A percentile compares a stretch with the other conserved stretches of the same genome.
Conservation (phyloP, 1,284 basidiomycete genomes). For the Coriolopsis trogii region DNA sequence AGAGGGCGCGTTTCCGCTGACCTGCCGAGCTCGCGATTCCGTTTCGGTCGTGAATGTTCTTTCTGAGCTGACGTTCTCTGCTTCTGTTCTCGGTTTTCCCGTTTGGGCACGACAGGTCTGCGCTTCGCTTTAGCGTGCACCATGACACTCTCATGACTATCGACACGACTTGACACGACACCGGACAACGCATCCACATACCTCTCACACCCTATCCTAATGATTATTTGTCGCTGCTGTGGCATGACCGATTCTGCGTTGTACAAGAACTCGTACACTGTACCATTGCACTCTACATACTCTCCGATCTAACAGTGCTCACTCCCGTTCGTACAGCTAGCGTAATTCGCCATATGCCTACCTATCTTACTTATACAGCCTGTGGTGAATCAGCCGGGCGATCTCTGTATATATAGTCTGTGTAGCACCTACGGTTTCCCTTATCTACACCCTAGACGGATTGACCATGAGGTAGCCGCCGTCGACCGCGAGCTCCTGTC, state of each 20-base stretch:
- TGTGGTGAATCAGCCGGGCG: conserved; percentile 6
- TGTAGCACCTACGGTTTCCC: conserved; percentile 6
- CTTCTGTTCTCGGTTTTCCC: background rate
- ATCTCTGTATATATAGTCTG: conserved; percentile 11
- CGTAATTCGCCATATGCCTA: conserved; percentile 23
- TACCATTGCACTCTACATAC: background rate
- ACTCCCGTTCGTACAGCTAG: conserved; percentile 7
- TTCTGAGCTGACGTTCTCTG: background rate
- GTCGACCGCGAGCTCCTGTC: conserved; percentile 74
- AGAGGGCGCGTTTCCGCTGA: conserved; percentile 24
- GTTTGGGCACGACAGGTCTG: conserved; percentile 10
- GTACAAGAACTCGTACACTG: conserved; percentile 8
- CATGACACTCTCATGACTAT: conserved; percentile 12
- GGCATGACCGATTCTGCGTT: background rate
- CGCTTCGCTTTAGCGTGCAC: conserved; percentile 12
- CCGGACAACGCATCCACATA: conserved; percentile 14
- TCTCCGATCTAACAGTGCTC: background rate
- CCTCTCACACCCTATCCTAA: conserved; percentile 1
- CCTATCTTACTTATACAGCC: conserved; percentile 9
- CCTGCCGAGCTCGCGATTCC: conserved; percentile 4
- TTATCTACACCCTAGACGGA: conserved; percentile 43
- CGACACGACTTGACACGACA: conserved; percentile 19
- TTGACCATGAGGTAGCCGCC: conserved; percentile 77
- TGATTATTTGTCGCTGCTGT: conserved; percentile 2
- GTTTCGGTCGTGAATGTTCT: background rate